Evolutionary conservation across 2,329 filamentous ascomycete genomes (phyloP), one percentile per base, ranked within the genome.

Genomic region (Diaporthe batatas): DNA sequence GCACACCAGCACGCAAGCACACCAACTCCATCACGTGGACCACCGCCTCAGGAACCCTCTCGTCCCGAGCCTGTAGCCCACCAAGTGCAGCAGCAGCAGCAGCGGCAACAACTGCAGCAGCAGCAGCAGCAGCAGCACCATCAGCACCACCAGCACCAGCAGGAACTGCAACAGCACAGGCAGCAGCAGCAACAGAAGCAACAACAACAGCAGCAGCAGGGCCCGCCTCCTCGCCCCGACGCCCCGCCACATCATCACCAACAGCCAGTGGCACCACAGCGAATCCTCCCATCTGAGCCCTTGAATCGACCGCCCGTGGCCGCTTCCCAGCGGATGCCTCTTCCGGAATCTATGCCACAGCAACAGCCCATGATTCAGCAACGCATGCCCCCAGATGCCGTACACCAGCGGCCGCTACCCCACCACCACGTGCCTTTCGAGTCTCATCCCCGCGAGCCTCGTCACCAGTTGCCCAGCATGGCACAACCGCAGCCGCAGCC

Each of bases 301-400:
- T 36, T 47, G 29, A 47, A 44, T 44, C 68, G 53, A 6, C 55
- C 62, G 16, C 68, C 68, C 34, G 34, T 54, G 14, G 51, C 39
- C 36, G 8, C 44, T n/a, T 53, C 51, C 6, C 67, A 69, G 42
- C 53, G 62, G 47, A 53, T 67, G 47, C 62, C 62, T 29, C 62
- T 53, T n/a, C 62, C 62, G n/a, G 62, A 67, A 25, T 39, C 47
- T 12, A 25, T 67, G 62, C 32, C 47, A 23, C 53, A 53, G 10
- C 68, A 54, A 18, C 68, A 54, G 68, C 68, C 55, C n/a, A 34
- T 70, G 11, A 32, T 54, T 32, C 68, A 62, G 42, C 68, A 70
- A 49, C 68, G 42, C 16, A 58, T 58, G 55, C 68, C 68, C 51
- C 14, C 68, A 11, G 68, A 59, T 47, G 12, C 42, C 18, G 42